phyloP scores from a whole-genome alignment of 2,329 filamentous ascomycete species.

The Diplodia mutila region DNA sequence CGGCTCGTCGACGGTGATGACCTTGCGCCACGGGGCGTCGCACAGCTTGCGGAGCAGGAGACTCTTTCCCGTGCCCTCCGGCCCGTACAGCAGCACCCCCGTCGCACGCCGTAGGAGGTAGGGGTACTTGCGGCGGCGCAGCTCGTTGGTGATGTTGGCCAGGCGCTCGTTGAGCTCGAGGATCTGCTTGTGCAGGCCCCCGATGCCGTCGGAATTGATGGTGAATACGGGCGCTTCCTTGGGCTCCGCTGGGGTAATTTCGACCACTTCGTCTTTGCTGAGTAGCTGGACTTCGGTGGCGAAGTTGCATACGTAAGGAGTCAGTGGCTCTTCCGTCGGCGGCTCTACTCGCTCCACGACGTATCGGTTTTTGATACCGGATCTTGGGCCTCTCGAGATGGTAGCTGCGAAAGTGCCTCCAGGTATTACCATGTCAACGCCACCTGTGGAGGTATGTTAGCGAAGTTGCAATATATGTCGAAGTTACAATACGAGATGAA shows the following conservation, averaged over 20 bases:
- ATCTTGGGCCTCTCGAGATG: constrained; percentile 45
- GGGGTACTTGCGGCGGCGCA: constrained; percentile 19
- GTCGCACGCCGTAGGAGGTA: constrained; percentile 31
- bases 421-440: constrained; percentile 69
- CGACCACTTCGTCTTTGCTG: constrained; percentile 22
- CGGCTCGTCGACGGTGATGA: constrained; percentile 63
- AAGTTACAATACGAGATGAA: neutral
- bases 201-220: constrained; percentile 55
- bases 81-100: constrained; percentile 76
- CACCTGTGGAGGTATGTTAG: constrained; percentile 45
- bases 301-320: constrained; percentile 38
- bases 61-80: constrained; percentile 83
- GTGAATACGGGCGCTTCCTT: constrained; percentile 26
- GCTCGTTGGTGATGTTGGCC: constrained; percentile 33
- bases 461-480: neutral
- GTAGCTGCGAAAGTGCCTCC: constrained; percentile 68
- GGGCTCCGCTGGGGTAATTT: constrained; percentile 24
- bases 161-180: constrained; percentile 70
- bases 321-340: constrained; percentile 31
- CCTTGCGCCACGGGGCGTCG: constrained; percentile 67
- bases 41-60: constrained; percentile 71
- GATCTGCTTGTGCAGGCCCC: constrained; percentile 69
- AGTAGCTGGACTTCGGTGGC: constrained; percentile 32
- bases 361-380: constrained; percentile 65
- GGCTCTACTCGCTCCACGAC: constrained; percentile 60